Conservation (phyloP, 2,329 filamentous ascomycete genomes). For the Penicillium janthinellum region DNA sequence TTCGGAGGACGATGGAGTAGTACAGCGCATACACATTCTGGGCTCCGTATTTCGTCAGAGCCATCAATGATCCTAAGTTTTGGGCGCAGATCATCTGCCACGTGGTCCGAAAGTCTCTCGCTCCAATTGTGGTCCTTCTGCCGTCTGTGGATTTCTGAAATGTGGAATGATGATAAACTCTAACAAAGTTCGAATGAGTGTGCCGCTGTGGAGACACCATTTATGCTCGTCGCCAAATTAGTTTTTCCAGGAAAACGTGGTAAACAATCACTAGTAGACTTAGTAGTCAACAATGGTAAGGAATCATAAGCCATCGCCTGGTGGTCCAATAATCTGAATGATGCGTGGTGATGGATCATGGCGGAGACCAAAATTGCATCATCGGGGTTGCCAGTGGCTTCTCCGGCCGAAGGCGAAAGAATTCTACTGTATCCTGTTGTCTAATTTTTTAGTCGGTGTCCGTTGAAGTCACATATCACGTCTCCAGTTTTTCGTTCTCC, state of each 20-base stretch:
- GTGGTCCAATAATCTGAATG: background rate
- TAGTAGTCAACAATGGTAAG: background rate
- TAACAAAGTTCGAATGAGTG: background rate
- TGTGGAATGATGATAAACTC: background rate
- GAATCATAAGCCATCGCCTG: background rate
- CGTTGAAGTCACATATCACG: background rate
- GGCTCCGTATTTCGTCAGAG: background rate
- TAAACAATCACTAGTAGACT: background rate
- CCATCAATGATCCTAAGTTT: background rate
- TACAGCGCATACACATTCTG: background rate
- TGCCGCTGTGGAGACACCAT: background rate
- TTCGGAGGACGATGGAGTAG: background rate
- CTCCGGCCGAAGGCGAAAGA: background rate
- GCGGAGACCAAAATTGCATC: background rate
- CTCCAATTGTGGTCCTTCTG: background rate
- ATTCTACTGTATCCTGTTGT: background rate
- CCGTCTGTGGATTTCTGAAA: background rate
- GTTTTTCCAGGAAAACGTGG: background rate
- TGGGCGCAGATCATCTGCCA: slow-evolving; percentile 20
- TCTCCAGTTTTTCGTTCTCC: background rate
- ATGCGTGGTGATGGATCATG: background rate
- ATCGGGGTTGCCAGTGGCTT: background rate
- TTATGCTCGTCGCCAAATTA: background rate
- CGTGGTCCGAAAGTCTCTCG: slow-evolving; percentile 7
- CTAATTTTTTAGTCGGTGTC: background rate